Conservation (phyloP, 1,139 yeast species). For the Blastobotrys apis region DNA sequence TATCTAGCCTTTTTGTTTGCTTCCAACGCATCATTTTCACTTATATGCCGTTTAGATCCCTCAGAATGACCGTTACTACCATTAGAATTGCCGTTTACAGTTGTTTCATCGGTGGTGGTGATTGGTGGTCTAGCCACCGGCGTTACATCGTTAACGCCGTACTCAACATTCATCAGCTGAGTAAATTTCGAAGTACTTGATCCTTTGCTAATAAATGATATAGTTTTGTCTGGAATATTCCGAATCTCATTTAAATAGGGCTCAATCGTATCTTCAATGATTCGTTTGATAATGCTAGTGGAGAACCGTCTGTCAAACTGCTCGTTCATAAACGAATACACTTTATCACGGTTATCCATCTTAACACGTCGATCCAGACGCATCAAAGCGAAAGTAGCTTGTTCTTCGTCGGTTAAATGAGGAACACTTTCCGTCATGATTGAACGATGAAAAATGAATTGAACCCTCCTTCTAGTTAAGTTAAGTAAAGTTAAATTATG, state of each 20-base stretch:
- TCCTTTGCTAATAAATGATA: not conserved
- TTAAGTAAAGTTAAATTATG: too few relatives aligned
- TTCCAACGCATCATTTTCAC: too few relatives aligned
- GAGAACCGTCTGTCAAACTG: not conserved
- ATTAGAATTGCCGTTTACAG: too few relatives aligned
- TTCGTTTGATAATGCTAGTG: not conserved
- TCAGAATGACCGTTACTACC: too few relatives aligned
- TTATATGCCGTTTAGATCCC: too few relatives aligned
- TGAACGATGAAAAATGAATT: too few relatives aligned
- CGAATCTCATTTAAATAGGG: not conserved
- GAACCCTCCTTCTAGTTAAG: too few relatives aligned
- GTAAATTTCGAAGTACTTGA: not conserved
- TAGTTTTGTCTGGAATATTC: not conserved
- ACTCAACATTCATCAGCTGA: not conserved
- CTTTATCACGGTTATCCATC: constrained; percentile 3
- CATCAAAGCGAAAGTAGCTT: constrained; percentile 8
- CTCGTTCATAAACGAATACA: constrained; percentile 5
- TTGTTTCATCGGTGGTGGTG: not conserved
- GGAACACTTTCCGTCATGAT: too few relatives aligned
- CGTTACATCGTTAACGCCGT: not conserved
- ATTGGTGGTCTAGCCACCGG: not conserved
- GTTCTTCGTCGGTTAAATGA: constrained; percentile 1
- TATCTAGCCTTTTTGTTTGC: too few relatives aligned
- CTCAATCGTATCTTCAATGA: constrained; percentile 7
- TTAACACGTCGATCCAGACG: constrained; percentile 8